Percentiles rank a stretch among this genome's conserved stretches.
Evolutionary conservation across 306 rosid species (phyloP).

Genomic region (Quercus rubra): DNA sequence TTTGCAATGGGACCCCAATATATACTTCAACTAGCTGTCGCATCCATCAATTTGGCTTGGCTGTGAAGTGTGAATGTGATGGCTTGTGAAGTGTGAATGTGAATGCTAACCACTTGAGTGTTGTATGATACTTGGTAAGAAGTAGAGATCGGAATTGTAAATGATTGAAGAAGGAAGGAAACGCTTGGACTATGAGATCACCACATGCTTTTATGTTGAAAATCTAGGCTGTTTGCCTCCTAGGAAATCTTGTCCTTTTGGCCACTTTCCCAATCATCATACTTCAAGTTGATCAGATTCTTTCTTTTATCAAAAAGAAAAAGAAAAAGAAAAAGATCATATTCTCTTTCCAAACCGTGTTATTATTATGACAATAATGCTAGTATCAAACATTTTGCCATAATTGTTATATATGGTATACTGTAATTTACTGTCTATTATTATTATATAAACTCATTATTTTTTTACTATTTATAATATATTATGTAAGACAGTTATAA

Average conservation of each 20-base stretch:
- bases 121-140: not conserved
- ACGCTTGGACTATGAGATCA: conserved; percentile 35
- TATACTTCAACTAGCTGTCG: not conserved
- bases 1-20: not conserved
- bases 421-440: too few relatives aligned
- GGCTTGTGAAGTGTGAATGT: not conserved
- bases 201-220: conserved; percentile 20
- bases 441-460: too few relatives aligned
- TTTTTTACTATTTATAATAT: too few relatives aligned
- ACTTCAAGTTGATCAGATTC: not conserved
- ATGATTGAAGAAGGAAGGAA: conserved; percentile 23
- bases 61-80: not conserved
- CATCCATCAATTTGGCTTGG: not conserved
- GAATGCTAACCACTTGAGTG: conserved; percentile 2
- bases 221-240: not conserved
- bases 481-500: too few relatives aligned
- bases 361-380: not conserved
- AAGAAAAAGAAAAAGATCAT: not conserved
- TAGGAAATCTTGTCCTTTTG: conserved; percentile 4
- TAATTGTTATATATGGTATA: too few relatives aligned
- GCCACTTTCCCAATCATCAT: not conserved
- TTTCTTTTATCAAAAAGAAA: too few relatives aligned
- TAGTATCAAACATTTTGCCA: too few relatives aligned
- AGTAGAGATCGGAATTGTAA: not conserved
- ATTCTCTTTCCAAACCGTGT: not conserved